These are phyloP conservation scores for Aureobasidium sp. DNA, from an alignment of 2,329 filamentous ascomycete species.

Conservation along the genomic window DNA sequence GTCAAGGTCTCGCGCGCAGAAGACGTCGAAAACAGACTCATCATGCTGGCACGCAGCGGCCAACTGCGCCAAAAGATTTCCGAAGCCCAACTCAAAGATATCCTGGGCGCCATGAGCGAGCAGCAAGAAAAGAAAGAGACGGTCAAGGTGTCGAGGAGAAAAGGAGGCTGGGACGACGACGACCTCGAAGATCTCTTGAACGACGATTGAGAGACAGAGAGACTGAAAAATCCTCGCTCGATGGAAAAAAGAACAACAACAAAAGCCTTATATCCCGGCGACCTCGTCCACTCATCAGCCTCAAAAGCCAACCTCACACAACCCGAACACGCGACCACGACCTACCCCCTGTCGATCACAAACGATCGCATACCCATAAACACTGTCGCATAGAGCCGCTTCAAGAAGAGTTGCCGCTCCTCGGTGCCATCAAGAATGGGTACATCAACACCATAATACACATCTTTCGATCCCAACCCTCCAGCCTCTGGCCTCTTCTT, in stretches of 20 bases:
- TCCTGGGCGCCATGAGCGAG: slow-evolving; percentile 77
- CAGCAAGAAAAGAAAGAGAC: slow-evolving; percentile 62
- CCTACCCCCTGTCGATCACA: background rate
- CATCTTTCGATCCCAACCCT: background rate
- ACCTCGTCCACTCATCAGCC: background rate
- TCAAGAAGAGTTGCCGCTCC: background rate
- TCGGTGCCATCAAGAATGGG: background rate
- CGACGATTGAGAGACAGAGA: slow-evolving; percentile 21
- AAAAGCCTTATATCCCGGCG: no score
- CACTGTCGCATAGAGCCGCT: background rate
- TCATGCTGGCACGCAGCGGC: slow-evolving; percentile 80
- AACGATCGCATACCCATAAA: background rate
- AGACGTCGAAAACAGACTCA: slow-evolving; percentile 86
- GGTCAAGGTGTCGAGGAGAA: slow-evolving; percentile 77
- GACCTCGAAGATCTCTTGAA: slow-evolving; percentile 64
- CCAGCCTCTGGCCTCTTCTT: no score
- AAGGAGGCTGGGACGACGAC: slow-evolving; percentile 78
- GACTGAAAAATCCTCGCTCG: background rate
- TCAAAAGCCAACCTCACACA: background rate
- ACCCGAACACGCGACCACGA: slow-evolving; percentile 8
- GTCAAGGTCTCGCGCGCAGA: slow-evolving; percentile 87
- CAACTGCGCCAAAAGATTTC: slow-evolving; percentile 83
- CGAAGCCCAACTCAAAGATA: slow-evolving; percentile 86
- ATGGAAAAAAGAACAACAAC: background rate
- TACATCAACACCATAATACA: background rate